A percentile compares a stretch with the other conserved stretches of the same genome.
Conservation (phyloP, 805 yeast genomes). For the Sugiyamaella chiloensis region DNA sequence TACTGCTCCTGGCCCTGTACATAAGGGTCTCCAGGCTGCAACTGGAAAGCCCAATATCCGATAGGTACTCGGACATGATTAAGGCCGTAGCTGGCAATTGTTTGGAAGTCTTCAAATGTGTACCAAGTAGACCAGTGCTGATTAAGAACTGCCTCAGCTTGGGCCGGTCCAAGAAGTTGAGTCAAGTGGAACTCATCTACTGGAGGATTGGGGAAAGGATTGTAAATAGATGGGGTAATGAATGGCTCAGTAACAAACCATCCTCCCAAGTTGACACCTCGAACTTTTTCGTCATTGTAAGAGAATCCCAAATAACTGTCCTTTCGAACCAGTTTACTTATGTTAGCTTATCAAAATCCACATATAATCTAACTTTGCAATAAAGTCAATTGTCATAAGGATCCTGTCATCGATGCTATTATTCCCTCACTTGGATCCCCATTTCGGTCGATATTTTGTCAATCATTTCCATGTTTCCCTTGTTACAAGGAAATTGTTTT, state of each 20-base stretch:
- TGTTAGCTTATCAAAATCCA: too few relatives aligned
- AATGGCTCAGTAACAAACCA: constrained; percentile 88
- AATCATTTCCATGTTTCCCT: too few relatives aligned
- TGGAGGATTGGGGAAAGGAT: constrained; percentile 52
- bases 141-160: constrained; percentile 50
- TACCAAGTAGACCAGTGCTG: constrained; percentile 79
- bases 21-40: constrained; percentile 69
- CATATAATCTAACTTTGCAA: too few relatives aligned
- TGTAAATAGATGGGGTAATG: constrained; percentile 77
- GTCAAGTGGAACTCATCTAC: constrained; percentile 80
- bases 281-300: constrained; percentile 32
- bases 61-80: constrained; percentile 88
- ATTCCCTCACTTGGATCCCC: too few relatives aligned
- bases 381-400: too few relatives aligned
- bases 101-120: constrained; percentile 65
- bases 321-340: not conserved
- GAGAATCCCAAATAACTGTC: constrained; percentile 23
- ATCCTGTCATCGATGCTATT: too few relatives aligned
- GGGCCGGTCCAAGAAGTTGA: constrained; percentile 55
- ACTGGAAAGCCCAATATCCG: constrained; percentile 89
- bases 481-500: too few relatives aligned
- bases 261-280: constrained; percentile 74
- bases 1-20: constrained; percentile 76
- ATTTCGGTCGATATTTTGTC: too few relatives aligned
- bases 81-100: constrained; percentile 61